A percentile compares a stretch with the other conserved stretches of the same genome.
phyloP scores from a whole-genome alignment of 352 stramenopile genomes.

The Phytophthora syringae region DNA sequence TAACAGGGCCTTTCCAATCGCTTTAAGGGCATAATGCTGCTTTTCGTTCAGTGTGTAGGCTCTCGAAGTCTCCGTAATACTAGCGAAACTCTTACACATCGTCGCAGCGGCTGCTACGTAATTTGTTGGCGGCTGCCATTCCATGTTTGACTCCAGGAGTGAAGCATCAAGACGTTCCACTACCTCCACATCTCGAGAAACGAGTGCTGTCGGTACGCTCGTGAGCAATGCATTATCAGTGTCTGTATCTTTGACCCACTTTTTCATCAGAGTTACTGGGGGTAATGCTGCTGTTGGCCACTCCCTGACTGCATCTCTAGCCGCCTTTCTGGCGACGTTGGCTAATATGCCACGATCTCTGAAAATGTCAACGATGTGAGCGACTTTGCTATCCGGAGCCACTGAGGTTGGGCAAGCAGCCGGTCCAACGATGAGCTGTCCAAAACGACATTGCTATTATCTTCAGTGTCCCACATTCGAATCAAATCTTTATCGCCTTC shows the following conservation, averaged over 20 bases:
- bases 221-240: too few species aligned
- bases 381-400: background rate
- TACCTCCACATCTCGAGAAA: too few species aligned
- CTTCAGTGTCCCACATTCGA: background rate
- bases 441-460: background rate
- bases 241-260: too few species aligned
- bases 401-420: background rate
- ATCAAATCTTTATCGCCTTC: background rate
- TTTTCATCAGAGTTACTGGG: background rate
- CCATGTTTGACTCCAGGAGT: background rate
- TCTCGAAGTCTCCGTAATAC: too few species aligned
- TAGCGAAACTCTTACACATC: background rate
- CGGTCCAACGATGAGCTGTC: background rate
- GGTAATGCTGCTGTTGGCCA: too few species aligned
- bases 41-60: background rate
- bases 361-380: background rate
- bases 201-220: too few species aligned
- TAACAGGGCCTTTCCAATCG: background rate
- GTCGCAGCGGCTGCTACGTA: background rate
- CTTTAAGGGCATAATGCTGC: background rate
- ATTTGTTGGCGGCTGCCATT: conserved; percentile 1
- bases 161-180: too few species aligned
- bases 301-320: too few species aligned
- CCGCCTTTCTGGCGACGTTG: background rate
- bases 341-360: background rate